Conservation (phyloP, 768 basidiomycete species). For the Mycena floridula region DNA sequence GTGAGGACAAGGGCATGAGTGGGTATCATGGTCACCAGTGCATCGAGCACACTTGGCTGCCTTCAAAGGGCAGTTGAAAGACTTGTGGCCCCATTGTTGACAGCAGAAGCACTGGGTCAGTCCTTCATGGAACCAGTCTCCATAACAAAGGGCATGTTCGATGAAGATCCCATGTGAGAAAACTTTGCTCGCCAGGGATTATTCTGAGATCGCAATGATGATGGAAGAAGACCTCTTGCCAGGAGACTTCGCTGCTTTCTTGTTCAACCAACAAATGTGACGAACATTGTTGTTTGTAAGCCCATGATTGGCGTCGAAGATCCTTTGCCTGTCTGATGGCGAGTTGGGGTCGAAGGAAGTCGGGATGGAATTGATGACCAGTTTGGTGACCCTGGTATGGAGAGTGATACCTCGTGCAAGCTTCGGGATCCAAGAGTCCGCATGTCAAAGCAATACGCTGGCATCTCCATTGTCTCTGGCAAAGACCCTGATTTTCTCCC, state of each 20-base stretch:
- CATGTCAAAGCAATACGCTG: not conserved
- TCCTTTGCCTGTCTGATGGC: not conserved
- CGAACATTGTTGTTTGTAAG: not conserved
- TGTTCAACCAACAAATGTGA: conserved; percentile 4
- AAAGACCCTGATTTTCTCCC: not conserved
- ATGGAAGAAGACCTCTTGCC: conserved; percentile 5
- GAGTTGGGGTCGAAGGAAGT: not conserved
- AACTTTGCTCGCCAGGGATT: not conserved
- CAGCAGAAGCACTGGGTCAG: not conserved
- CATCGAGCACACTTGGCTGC: not conserved
- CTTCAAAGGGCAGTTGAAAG: not conserved
- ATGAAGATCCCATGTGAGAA: not conserved
- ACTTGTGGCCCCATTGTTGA: not conserved
- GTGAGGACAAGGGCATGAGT: not conserved
- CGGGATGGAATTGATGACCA: not conserved
- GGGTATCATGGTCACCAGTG: not conserved
- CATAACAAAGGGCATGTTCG: not conserved
- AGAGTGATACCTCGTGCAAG: not conserved
- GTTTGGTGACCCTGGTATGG: not conserved
- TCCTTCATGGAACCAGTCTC: conserved; percentile 1
- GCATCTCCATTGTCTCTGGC: not conserved
- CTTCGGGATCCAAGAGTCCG: not conserved
- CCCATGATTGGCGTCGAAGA: not conserved
- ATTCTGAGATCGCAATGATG: conserved; percentile 2
- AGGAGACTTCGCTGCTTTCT: not conserved